Evolutionary conservation across 192 early-diverging fungal species (phyloP), one percentile per base, ranked within the genome.

Genomic region (Entomortierella beljakovae): DNA sequence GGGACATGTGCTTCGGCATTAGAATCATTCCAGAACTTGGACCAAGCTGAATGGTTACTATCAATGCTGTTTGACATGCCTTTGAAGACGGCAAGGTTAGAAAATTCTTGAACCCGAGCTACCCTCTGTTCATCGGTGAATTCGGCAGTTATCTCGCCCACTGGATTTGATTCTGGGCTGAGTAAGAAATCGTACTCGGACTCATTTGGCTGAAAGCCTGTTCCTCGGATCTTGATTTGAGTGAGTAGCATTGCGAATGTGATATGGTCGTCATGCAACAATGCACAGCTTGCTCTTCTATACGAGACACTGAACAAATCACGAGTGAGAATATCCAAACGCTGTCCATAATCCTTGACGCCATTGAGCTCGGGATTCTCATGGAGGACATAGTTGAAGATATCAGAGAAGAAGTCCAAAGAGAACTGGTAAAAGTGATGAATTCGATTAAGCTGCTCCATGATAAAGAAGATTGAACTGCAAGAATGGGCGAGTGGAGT

Each of bases 361-460:
- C 84, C 84, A 29, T 85, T 81, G 53, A 95, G 81, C 49, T 89
- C 80, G 32, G 91, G 83, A 83, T 97, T 87, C 32, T 88, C 82
- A 73, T 94, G 92, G 13, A 99, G 86, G 0, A 96, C 91, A 58
- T 79, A 88, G 68, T 93, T 83, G 87, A 99, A 99, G 46, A 99
- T 96, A 55, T 91, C 88, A 55, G 93, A 88, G 84, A 99, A 99
- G 82, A 96, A 99, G 75, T 94, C 94, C 32, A 99, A 90, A 25
- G 98, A 98, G 85, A 99, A 98, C 85, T 98, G 97, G 83, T 99
- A 99, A 83, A 98, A 99, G 73, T 94, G 90, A 68, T 99, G 88
- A 49, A 99, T 77, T 42, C 87, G 81, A 57, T 92, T 86, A 42
- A 99, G 85, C 66, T 97, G 96, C 67, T 99, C 98, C 85, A 99